Evolutionary conservation across 2,329 filamentous ascomycete species (phyloP).

Genomic region (Aspergillus sp.): DNA sequence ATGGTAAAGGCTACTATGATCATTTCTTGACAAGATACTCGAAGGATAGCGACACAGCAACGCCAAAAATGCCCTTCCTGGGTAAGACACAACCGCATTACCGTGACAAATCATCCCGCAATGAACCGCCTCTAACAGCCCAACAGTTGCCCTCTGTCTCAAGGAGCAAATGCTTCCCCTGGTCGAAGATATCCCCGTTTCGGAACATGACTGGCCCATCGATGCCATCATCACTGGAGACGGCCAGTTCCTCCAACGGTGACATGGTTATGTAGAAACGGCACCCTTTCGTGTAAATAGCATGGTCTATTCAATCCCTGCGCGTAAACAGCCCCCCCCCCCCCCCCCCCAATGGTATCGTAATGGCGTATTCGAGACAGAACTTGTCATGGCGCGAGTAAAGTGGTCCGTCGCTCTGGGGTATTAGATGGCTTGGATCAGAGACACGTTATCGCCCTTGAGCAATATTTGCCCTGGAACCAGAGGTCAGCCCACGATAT

Average conservation of each 20-base stretch:
- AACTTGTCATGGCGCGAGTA: conserved; percentile 7
- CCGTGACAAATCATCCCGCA: neutral
- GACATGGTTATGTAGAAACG: conserved; percentile 11
- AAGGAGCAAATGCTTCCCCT: conserved; percentile 70
- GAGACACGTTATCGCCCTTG: conserved; percentile 79
- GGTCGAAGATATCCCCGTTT: conserved; percentile 60
- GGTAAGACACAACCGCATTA: conserved; percentile 36
- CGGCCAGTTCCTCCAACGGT: conserved; percentile 45
- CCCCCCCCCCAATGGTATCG: conserved; percentile 12
- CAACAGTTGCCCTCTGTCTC: conserved; percentile 67
- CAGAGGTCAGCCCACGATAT: conserved; percentile 7
- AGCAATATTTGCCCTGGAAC: conserved; percentile 67
- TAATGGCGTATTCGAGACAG: conserved; percentile 6
- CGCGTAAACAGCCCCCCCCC: conserved; percentile 10
- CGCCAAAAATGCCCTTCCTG: conserved; percentile 46
- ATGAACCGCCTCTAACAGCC: conserved; percentile 13
- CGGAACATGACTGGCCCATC: conserved; percentile 66
- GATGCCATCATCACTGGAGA: conserved; percentile 68
- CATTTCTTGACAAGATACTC: conserved; percentile 74
- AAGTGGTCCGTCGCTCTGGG: conserved; percentile 6
- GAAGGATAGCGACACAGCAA: conserved; percentile 24
- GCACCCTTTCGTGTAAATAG: conserved; percentile 9
- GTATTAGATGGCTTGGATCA: conserved; percentile 54
- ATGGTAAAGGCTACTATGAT: conserved; percentile 97
- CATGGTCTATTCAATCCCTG: conserved; percentile 12